Percentiles rank a stretch among this genome's conserved stretches.
These are phyloP conservation scores for Ogataea trehaloabstinens DNA, from an alignment of 805 yeast species.

Conservation along the genomic window DNA sequence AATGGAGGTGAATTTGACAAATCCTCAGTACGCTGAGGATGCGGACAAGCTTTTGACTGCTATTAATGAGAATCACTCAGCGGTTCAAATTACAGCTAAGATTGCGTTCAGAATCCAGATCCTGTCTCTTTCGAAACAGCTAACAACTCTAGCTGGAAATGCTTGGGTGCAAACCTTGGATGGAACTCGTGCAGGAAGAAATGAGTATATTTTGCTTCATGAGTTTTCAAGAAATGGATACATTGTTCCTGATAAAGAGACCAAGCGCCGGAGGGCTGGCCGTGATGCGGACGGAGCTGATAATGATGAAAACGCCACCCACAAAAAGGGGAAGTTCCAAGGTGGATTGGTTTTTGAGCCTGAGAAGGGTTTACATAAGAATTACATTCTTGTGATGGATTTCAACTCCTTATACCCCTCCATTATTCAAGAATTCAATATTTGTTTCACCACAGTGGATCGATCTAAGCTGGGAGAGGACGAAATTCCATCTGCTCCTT, in stretches of 20 bases:
- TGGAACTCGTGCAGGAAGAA: constrained; percentile 95
- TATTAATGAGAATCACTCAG: constrained; percentile 61
- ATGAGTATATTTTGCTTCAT: constrained; percentile 88
- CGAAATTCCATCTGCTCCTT: constrained; percentile 69
- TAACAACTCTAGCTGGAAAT: constrained; percentile 93
- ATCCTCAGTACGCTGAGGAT: constrained; percentile 63
- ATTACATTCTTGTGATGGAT: constrained; percentile 91
- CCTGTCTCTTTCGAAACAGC: constrained; percentile 81
- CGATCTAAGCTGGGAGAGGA: constrained; percentile 54
- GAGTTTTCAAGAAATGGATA: constrained; percentile 80
- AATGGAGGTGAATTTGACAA: constrained; percentile 71
- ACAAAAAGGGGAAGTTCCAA: constrained; percentile 32
- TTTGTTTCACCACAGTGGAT: constrained; percentile 93
- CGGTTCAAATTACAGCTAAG: constrained; percentile 70
- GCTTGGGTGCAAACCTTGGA: constrained; percentile 94
- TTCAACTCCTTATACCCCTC: constrained; percentile 97
- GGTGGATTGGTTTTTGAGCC: constrained; percentile 90
- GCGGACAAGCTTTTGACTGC: constrained; percentile 67
- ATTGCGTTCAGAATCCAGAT: constrained; percentile 82
- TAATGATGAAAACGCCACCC: constrained; percentile 45
- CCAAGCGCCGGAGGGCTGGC: constrained; percentile 33
- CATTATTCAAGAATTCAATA: constrained; percentile 94
- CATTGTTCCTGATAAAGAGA: constrained; percentile 73
- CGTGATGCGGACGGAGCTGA: constrained; percentile 25
- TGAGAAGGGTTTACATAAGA: constrained; percentile 88